Evolutionary conservation across 805 yeast genomes (phyloP).

Genomic region (Ogataea saltuana): DNA sequence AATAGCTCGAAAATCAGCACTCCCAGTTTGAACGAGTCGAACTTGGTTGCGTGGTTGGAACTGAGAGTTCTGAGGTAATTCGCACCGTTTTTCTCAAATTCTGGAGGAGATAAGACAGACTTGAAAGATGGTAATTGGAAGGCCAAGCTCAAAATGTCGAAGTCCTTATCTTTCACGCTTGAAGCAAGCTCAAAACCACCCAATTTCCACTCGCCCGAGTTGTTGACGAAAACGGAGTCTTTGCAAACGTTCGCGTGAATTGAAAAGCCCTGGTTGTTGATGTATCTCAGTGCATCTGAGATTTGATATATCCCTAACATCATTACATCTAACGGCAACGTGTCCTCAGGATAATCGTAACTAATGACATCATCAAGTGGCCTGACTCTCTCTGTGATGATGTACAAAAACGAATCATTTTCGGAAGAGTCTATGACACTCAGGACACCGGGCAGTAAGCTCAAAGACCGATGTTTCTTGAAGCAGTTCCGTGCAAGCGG

Average conservation of each 20-base stretch:
- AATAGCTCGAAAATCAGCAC: slow-evolving; percentile 50
- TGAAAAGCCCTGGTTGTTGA: slow-evolving; percentile 57
- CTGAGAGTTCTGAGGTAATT: slow-evolving; percentile 35
- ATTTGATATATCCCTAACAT: slow-evolving; percentile 59
- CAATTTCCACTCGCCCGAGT: slow-evolving; percentile 78
- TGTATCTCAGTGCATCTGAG: slow-evolving; percentile 53
- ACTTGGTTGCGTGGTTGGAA: slow-evolving; percentile 40
- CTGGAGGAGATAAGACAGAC: slow-evolving; percentile 47
- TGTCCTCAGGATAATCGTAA: slow-evolving; percentile 27
- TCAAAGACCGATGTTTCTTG: slow-evolving; percentile 52
- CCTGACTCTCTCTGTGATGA: slow-evolving; percentile 66
- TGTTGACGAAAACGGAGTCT: slow-evolving; percentile 63
- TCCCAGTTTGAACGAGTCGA: slow-evolving; percentile 70
- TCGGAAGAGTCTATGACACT: slow-evolving; percentile 64
- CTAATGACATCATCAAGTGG: slow-evolving; percentile 49
- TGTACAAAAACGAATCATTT: slow-evolving; percentile 53
- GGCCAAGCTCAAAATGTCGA: slow-evolving; percentile 29
- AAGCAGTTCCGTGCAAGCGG: slow-evolving; percentile 47
- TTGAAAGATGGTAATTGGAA: slow-evolving; percentile 29
- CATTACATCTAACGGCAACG: slow-evolving; percentile 35
- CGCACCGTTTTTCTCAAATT: slow-evolving; percentile 47
- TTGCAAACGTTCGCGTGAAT: slow-evolving; percentile 63
- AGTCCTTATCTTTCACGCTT: slow-evolving; percentile 46
- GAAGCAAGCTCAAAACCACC: slow-evolving; percentile 77
- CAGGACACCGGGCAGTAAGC: slow-evolving; percentile 67